phyloP scores from a whole-genome alignment of 2,329 filamentous ascomycete species.

The Aaosphaeria pasadenensis region DNA sequence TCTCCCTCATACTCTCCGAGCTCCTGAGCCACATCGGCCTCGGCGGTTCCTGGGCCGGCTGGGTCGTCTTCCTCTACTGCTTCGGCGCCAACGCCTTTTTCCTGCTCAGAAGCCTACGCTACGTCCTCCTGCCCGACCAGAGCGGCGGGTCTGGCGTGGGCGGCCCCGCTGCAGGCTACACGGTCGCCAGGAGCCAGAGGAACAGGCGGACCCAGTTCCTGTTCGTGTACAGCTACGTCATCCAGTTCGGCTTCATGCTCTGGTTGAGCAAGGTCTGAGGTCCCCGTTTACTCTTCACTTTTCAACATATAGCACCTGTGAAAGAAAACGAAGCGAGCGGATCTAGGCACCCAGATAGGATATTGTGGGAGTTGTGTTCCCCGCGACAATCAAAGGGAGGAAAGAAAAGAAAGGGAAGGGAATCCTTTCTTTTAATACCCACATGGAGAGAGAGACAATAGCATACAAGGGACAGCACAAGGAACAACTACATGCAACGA shows the following conservation, averaged over 20 bases:
- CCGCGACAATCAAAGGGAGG: no score
- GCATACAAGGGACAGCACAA: no score
- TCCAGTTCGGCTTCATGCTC: slow-evolving; percentile 97
- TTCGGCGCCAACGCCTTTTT: slow-evolving; percentile 95
- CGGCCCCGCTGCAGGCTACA: slow-evolving; percentile 55
- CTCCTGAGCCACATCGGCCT: slow-evolving; percentile 61
- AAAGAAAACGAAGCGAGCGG: no score
- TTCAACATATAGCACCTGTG: no score
- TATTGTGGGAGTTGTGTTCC: no score
- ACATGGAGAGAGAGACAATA: no score
- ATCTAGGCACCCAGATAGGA: no score
- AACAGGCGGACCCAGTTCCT: slow-evolving; percentile 31
- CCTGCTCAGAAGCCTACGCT: slow-evolving; percentile 89
- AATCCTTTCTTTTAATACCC: no score
- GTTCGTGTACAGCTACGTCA: slow-evolving; percentile 71
- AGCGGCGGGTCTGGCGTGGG: slow-evolving; percentile 8
- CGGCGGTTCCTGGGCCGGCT: slow-evolving; percentile 84
- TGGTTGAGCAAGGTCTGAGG: slow-evolving; percentile 50
- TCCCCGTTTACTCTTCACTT: no score
- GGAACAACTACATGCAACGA: no score
- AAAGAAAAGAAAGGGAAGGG: no score
- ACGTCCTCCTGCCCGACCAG: slow-evolving; percentile 82
- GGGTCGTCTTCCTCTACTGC: slow-evolving; percentile 85
- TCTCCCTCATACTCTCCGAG: slow-evolving; percentile 78
- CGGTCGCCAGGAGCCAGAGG: slow-evolving; percentile 73